Evolutionary conservation across 73 alveolate genomes (phyloP).

Genomic region (Blepharisma japonicum): DNA sequence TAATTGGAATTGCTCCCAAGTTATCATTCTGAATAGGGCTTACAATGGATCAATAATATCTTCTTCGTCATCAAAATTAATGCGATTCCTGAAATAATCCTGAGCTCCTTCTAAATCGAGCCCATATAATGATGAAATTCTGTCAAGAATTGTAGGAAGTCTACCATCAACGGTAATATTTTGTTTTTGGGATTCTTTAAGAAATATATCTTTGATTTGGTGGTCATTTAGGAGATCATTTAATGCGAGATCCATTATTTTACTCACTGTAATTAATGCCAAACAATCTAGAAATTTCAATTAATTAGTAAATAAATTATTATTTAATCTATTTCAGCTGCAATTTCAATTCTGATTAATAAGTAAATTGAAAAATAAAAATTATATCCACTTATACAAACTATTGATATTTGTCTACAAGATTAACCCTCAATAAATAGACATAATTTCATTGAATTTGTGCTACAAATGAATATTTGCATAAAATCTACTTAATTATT

Average conservation of each 20-base stretch:
- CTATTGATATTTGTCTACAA: too few relatives aligned
- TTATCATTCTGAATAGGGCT: not conserved
- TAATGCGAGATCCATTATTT: not conserved
- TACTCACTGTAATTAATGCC: too few relatives aligned
- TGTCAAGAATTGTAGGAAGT: not conserved
- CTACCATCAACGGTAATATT: not conserved
- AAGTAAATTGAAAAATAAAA: too few relatives aligned
- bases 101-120: not conserved
- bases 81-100: not conserved
- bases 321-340: too few relatives aligned
- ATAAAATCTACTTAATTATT: too few relatives aligned
- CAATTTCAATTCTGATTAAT: too few relatives aligned
- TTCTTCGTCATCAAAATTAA: not conserved
- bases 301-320: too few relatives aligned
- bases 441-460: too few relatives aligned
- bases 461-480: too few relatives aligned
- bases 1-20: not conserved
- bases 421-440: too few relatives aligned
- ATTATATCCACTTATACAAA: too few relatives aligned
- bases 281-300: too few relatives aligned
- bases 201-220: not conserved
- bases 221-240: not conserved
- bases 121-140: not conserved
- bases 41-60: slow-evolving; percentile 11
- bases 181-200: not conserved